Evolutionary conservation across 1,139 yeast species (phyloP).

Genomic region (Debaryomyces nepalensis): DNA sequence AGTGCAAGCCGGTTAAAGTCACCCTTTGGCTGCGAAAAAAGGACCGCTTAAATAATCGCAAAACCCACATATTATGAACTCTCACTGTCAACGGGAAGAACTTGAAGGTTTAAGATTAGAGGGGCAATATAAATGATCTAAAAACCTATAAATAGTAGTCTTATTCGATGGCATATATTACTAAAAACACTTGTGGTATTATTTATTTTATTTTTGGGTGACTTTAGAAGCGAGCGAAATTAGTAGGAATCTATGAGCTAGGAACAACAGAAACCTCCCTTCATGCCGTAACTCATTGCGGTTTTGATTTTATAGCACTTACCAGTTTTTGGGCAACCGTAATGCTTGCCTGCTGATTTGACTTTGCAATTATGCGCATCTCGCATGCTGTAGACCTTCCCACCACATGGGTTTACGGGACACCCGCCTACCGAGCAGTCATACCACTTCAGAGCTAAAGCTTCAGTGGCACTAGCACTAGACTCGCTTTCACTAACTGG

Average conservation of each 20-base stretch:
- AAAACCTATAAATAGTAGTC: no score
- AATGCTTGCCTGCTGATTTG: background rate
- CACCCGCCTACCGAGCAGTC: background rate
- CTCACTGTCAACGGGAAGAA: background rate
- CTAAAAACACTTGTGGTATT: no score
- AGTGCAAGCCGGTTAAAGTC: background rate
- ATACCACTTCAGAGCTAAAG: background rate
- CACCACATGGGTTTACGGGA: background rate
- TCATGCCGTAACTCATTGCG: background rate
- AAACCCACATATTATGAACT: background rate
- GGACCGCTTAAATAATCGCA: background rate
- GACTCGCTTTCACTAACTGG: no score
- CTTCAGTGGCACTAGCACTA: background rate
- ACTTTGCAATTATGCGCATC: constrained; percentile 1
- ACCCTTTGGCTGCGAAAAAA: background rate
- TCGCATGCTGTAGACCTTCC: background rate
- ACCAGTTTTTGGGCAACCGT: background rate
- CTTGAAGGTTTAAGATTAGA: background rate
- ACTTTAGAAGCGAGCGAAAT: no score
- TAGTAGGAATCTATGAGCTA: background rate
- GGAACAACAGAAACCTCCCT: background rate
- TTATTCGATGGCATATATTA: no score
- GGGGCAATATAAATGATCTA: no score
- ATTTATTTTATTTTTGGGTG: no score
- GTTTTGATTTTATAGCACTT: background rate